These are phyloP conservation scores for Melampsora americana DNA, from an alignment of 1,284 basidiomycete genomes.

Conservation along the genomic window DNA sequence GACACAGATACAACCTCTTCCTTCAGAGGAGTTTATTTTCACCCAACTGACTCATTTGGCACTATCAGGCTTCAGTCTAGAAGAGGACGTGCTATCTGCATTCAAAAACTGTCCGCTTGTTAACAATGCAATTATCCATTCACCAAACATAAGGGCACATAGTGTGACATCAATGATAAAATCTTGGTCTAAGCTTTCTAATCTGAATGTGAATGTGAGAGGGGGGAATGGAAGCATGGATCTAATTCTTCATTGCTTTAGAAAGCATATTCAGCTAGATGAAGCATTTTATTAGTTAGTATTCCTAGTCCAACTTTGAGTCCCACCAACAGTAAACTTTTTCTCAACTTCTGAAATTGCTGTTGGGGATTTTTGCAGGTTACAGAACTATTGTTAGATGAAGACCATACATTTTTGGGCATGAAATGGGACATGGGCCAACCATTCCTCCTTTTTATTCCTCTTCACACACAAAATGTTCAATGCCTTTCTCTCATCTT, in stretches of 20 bases:
- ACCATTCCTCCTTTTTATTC: too few species aligned
- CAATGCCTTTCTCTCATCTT: too few species aligned
- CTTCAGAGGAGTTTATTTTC: background rate
- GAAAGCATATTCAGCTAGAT: background rate
- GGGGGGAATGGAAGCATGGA: background rate
- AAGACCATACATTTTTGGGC: too few species aligned
- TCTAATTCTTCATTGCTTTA: background rate
- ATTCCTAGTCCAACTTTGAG: too few species aligned
- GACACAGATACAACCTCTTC: background rate
- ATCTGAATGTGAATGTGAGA: background rate
- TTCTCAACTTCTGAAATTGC: too few species aligned
- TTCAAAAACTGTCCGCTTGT: background rate
- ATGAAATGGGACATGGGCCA: too few species aligned
- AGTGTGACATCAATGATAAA: background rate
- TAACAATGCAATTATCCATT: background rate
- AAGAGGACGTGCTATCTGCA: background rate
- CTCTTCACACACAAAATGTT: too few species aligned
- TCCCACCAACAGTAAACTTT: too few species aligned
- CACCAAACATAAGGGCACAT: background rate
- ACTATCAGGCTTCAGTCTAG: slow-evolving; percentile 1
- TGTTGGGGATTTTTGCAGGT: too few species aligned
- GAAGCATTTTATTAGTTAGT: slow-evolving; percentile 1
- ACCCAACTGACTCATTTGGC: background rate
- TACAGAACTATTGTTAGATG: too few species aligned
- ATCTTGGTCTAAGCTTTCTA: background rate